A percentile compares a stretch with the other conserved stretches of the same genome.
Conservation (phyloP, 192 early-diverging fungal species). For the Paraglomus occultum region DNA sequence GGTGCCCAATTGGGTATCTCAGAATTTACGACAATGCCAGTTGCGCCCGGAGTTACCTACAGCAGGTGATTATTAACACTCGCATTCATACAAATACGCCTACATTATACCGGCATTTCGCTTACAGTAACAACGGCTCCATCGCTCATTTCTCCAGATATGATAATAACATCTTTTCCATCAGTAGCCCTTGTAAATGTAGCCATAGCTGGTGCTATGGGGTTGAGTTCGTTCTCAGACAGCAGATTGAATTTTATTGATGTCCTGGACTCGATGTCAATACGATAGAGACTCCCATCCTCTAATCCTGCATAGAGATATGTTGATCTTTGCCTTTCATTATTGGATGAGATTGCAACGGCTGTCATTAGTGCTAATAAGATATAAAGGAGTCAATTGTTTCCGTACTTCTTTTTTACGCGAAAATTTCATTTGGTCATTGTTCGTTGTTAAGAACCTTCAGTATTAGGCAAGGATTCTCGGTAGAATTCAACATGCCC, state of each 20-base stretch:
- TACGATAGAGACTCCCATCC: constrained; percentile 1
- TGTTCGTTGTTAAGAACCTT: neutral
- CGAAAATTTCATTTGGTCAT: no score
- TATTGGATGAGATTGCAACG: constrained; percentile 9
- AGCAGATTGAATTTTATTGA: neutral
- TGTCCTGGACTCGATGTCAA: neutral
- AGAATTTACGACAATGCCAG: neutral
- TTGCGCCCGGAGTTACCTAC: neutral
- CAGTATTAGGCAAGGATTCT: neutral
- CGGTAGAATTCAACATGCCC: neutral
- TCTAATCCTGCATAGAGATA: constrained; percentile 20
- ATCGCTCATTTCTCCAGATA: constrained; percentile 22
- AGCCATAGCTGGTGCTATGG: constrained; percentile 1
- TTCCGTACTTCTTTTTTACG: no score
- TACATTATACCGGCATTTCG: neutral
- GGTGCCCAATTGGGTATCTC: constrained; percentile 23
- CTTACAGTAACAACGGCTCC: constrained; percentile 11
- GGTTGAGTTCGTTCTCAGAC: neutral
- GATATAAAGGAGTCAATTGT: neutral
- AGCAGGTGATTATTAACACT: neutral
- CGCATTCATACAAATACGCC: no score
- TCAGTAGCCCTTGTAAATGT: neutral
- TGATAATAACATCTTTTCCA: neutral
- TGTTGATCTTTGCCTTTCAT: neutral
- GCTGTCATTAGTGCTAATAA: constrained; percentile 7